These are phyloP conservation scores for Aspergillus piperis DNA, from an alignment of 2,329 filamentous ascomycete species.

Conservation along the genomic window DNA sequence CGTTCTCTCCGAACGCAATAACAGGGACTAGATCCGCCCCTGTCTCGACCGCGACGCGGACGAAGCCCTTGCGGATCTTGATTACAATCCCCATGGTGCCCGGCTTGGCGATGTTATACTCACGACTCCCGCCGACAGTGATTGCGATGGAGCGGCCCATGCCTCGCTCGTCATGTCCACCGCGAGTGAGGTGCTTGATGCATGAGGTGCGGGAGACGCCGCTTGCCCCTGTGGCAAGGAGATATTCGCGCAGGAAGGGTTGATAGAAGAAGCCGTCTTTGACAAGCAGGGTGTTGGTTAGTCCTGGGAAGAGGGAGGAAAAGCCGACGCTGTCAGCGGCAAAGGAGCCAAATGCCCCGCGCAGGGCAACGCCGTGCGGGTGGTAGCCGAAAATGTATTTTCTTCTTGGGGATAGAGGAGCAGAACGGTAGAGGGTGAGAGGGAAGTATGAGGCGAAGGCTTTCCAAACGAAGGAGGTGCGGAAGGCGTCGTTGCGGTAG, in stretches of 20 bases:
- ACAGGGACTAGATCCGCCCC: slow-evolving; percentile 84
- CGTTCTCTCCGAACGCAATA: slow-evolving; percentile 82
- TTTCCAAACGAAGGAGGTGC: slow-evolving; percentile 71
- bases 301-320: slow-evolving; percentile 75
- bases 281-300: slow-evolving; percentile 81
- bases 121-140: slow-evolving; percentile 81
- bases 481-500: slow-evolving; percentile 69
- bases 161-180: slow-evolving; percentile 69
- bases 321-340: slow-evolving; percentile 80
- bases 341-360: slow-evolving; percentile 80
- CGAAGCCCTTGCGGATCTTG: slow-evolving; percentile 77
- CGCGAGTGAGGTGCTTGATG: slow-evolving; percentile 73
- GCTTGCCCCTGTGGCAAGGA: slow-evolving; percentile 72
- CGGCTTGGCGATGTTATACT: slow-evolving; percentile 78
- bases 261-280: slow-evolving; percentile 83
- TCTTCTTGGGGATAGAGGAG: slow-evolving; percentile 69
- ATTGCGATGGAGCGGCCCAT: slow-evolving; percentile 87
- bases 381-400: slow-evolving; percentile 92
- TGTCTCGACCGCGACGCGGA: slow-evolving; percentile 79
- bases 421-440: slow-evolving; percentile 74
- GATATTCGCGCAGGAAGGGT: slow-evolving; percentile 81
- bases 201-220: slow-evolving; percentile 83
- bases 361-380: slow-evolving; percentile 84
- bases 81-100: slow-evolving; percentile 72
- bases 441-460: slow-evolving; percentile 84